Evolutionary conservation across 176 grass and related monocot genomes (phyloP), one percentile per base, ranked within the genome.

Genomic region (Carex cristatella): DNA sequence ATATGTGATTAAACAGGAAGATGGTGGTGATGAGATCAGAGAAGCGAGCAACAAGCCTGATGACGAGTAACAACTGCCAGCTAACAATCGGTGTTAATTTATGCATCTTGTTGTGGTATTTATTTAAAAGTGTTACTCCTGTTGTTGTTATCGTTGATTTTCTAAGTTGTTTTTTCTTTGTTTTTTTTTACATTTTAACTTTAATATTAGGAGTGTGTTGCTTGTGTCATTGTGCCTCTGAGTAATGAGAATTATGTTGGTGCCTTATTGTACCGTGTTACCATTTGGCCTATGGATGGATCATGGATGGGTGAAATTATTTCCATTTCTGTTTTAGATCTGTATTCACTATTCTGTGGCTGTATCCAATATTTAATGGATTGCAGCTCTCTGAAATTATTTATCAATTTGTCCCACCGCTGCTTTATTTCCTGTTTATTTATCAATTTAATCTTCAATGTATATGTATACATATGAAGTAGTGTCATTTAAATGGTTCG

Each of bases 11-110:
- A 5, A 79, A 67, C 73, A 99, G 97, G 97, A 99, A 15, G 97
- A 99, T 60, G 93, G 85, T 7, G 84, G 84, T 3, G 93, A 96
- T 58, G 97, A 96, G 86, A 96, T 94, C 89, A 94, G 88, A 88
- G 93, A 99, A 82, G 79, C 91, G 53, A 92, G 32, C 87, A 95
- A 96, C 87, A 95, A 96, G 81, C 88, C 88, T 4, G 88, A 94
- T 5, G 91, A 94, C 63, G 88, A 92, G 83, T 70, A 95, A 56
- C 91, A 95, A 56, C 91, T 87, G 84, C 80, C 27, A 86, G 81
- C 49, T 55, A 72, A 57, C 74, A 57, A 58, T 79, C 33, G 74
- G 49, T 79, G 74, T 56, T 15, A 10, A 79, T 79, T 57, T 57
- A 57, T 58, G 74, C 74, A 35, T 77, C 49, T 8, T 79, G 74